Percentiles rank a stretch among this genome's conserved stretches.
Evolutionary conservation across 345 rosid genomes (phyloP).

Genomic region (Brassica nigra): DNA sequence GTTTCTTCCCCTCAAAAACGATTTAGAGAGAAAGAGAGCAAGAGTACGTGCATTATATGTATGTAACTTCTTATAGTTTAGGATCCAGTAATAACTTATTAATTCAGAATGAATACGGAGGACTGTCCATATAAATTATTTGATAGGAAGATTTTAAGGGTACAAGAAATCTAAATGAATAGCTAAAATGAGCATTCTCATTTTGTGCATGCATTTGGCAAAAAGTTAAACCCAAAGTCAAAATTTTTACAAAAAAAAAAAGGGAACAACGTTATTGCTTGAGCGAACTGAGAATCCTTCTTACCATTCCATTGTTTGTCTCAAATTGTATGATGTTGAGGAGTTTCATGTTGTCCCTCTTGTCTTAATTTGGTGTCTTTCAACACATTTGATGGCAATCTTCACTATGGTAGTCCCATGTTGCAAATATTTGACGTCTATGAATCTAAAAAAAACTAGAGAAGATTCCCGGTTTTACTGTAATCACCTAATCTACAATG

Average conservation of each 20-base stretch:
- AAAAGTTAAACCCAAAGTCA: conserved; percentile 9
- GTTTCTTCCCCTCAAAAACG: conserved; percentile 11
- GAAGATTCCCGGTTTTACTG: neutral
- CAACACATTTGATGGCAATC: neutral
- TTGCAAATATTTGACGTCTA: neutral
- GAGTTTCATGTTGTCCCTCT: neutral
- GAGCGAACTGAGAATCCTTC: conserved; percentile 30
- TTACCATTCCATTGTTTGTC: conserved; percentile 44
- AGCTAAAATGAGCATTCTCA: conserved; percentile 54
- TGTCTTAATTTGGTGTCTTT: neutral
- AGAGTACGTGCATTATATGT: neutral
- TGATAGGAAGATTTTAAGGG: neutral
- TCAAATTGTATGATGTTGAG: neutral
- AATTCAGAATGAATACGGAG: neutral
- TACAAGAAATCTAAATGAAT: neutral
- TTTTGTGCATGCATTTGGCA: conserved; percentile 46
- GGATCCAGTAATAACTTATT: conserved; percentile 3
- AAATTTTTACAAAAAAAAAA: conserved; percentile 5
- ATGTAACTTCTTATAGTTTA: conserved; percentile 21
- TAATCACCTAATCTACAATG: neutral
- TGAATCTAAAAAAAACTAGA: neutral
- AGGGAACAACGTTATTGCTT: conserved; percentile 12
- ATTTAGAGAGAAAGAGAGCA: neutral
- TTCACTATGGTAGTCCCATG: neutral
- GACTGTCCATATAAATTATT: neutral